phyloP scores from a whole-genome alignment of 139 green algal species.

The Micractinium conductrix region DNA sequence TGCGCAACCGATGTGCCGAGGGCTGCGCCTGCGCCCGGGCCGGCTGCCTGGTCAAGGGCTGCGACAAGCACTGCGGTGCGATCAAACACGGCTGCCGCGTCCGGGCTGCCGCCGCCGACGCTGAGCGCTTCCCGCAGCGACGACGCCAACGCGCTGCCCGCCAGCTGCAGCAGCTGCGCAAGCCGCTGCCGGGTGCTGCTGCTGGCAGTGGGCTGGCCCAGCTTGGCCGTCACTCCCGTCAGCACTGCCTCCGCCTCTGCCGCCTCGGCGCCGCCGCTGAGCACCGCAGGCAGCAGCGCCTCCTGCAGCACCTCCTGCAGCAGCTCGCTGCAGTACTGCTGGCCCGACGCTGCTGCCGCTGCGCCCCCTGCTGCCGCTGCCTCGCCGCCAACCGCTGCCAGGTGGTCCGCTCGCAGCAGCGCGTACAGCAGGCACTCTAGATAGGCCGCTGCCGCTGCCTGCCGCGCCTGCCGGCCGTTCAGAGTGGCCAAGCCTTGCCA shows the following conservation, averaged over 20 bases:
- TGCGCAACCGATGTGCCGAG: slow-evolving; percentile 11
- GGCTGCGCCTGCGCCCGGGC: neutral
- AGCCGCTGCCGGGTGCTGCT: slow-evolving; percentile 2
- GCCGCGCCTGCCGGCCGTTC: neutral
- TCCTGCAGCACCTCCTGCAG: slow-evolving; percentile 2
- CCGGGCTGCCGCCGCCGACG: neutral
- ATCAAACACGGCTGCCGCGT: neutral
- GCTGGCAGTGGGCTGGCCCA: neutral
- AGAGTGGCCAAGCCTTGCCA: slow-evolving; percentile 35
- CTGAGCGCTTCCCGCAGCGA: slow-evolving; percentile 18
- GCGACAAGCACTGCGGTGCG: neutral
- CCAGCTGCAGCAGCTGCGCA: slow-evolving; percentile 16
- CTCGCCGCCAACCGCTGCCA: slow-evolving; percentile 9
- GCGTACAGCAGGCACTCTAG: slow-evolving; percentile 55
- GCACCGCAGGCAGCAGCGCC: slow-evolving; percentile 28
- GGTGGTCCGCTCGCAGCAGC: slow-evolving; percentile 30
- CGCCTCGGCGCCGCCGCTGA: neutral
- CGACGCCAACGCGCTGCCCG: neutral
- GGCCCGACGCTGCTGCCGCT: neutral
- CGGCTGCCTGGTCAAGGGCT: slow-evolving; percentile 1
- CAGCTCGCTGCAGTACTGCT: slow-evolving; percentile 17
- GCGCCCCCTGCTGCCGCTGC: neutral
- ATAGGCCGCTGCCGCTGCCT: slow-evolving; percentile 45
- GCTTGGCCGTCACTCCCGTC: neutral
- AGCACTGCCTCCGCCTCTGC: slow-evolving; percentile 6